phyloP scores from a whole-genome alignment of 129 eudicot species.

The Centella asiatica region DNA sequence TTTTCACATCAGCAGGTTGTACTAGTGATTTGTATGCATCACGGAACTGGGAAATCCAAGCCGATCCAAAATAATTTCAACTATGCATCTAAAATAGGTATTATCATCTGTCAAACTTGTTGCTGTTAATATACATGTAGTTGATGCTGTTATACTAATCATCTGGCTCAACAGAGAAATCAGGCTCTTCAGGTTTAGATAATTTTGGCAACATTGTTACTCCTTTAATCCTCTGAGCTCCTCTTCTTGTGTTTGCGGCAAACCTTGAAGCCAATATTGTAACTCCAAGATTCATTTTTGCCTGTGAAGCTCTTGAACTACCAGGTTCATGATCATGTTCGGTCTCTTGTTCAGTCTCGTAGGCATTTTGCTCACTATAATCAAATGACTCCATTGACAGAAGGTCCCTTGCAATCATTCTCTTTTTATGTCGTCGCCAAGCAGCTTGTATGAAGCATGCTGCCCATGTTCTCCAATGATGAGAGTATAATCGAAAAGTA shows the following conservation, averaged over 20 bases:
- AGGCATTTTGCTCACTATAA: slow-evolving; percentile 20
- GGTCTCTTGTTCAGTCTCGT: slow-evolving; percentile 30
- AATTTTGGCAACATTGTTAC: slow-evolving; percentile 49
- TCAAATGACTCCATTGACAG: slow-evolving; percentile 59
- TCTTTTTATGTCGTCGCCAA: slow-evolving; percentile 78
- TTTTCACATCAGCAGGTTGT: too few species aligned
- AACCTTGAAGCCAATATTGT: slow-evolving; percentile 87
- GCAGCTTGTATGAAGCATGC: slow-evolving; percentile 98
- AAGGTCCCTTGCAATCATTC: slow-evolving; percentile 57
- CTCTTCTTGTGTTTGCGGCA: slow-evolving; percentile 88
- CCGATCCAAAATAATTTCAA: too few species aligned
- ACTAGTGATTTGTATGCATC: too few species aligned
- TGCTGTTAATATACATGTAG: too few species aligned
- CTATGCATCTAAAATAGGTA: too few species aligned
- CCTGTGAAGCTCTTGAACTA: slow-evolving; percentile 21
- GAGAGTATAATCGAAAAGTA: slow-evolving; percentile 88
- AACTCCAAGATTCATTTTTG: slow-evolving; percentile 52
- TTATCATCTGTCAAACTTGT: background rate
- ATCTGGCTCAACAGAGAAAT: slow-evolving; percentile 66
- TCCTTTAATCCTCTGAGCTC: slow-evolving; percentile 57
- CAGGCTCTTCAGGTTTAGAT: slow-evolving; percentile 97
- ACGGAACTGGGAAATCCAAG: too few species aligned
- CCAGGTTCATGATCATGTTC: slow-evolving; percentile 16
- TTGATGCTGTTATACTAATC: slow-evolving; percentile 32
- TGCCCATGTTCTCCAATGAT: slow-evolving; percentile 99